These are phyloP conservation scores for Hypoxylon sp. DNA, from an alignment of 2,329 filamentous ascomycete species.

Conservation along the genomic window DNA sequence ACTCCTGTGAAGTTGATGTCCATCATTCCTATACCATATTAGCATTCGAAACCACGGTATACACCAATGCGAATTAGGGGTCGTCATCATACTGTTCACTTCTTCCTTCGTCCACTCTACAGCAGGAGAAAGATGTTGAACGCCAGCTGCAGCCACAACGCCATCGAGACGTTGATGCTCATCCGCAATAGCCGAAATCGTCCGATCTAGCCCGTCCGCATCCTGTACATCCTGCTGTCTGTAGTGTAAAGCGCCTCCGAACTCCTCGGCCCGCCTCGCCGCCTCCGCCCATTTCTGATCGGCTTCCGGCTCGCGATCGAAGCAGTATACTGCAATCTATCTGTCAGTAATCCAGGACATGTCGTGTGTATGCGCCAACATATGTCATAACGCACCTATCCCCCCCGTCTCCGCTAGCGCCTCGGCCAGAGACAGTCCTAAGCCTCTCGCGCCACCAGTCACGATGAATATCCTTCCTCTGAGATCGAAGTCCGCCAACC, in stretches of 20 bases:
- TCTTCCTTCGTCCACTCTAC: slow-evolving; percentile 69
- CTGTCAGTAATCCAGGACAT: too few relatives aligned
- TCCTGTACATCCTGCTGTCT: slow-evolving; percentile 73
- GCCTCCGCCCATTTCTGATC: slow-evolving; percentile 67
- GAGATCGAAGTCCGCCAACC: slow-evolving; percentile 74
- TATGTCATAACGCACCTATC: slow-evolving; percentile 60
- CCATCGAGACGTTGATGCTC: slow-evolving; percentile 71
- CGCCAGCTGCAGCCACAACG: slow-evolving; percentile 72
- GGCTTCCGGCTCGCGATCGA: slow-evolving; percentile 62
- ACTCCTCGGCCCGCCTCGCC: slow-evolving; percentile 66
- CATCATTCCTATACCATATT: too few relatives aligned
- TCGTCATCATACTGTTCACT: slow-evolving; percentile 70
- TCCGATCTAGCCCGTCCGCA: slow-evolving; percentile 63
- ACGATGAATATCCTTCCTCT: slow-evolving; percentile 73
- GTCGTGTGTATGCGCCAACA: neutral
- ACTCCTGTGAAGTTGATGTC: slow-evolving; percentile 46
- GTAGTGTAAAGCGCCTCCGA: slow-evolving; percentile 72
- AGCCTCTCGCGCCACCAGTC: slow-evolving; percentile 74
- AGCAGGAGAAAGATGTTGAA: slow-evolving; percentile 73
- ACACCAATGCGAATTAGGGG: too few relatives aligned
- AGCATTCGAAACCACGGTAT: too few relatives aligned
- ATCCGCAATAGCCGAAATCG: slow-evolving; percentile 67
- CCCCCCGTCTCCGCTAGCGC: slow-evolving; percentile 79
- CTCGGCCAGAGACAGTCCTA: slow-evolving; percentile 78
- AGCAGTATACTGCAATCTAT: slow-evolving; percentile 59